Evolutionary conservation across 2,329 filamentous ascomycete species (phyloP).

Genomic region (Diplodia mutila): DNA sequence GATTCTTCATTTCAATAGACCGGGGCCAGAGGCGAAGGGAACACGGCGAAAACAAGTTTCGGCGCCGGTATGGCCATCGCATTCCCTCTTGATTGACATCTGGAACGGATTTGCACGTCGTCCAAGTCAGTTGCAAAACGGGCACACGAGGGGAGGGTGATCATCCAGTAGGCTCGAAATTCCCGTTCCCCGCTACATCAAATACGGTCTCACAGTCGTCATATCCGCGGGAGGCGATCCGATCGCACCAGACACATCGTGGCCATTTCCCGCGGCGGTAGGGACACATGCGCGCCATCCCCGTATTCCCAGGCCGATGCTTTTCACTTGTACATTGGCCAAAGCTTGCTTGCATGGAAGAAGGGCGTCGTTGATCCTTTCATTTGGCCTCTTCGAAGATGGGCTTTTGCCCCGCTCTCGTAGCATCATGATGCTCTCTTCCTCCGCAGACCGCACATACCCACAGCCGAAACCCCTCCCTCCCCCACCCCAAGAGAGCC

Average conservation of each 20-base stretch:
- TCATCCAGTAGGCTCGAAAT: no score
- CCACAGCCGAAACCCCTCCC: slow-evolving; percentile 12
- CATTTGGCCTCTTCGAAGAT: slow-evolving; percentile 7
- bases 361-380: neutral
- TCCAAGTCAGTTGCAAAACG: no score
- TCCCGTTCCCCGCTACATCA: no score
- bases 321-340: neutral
- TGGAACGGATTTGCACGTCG: no score
- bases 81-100: no score
- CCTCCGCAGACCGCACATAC: slow-evolving; percentile 9
- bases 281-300: neutral
- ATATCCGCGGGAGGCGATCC: neutral
- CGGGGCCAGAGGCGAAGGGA: no score
- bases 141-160: no score
- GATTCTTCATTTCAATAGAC: no score
- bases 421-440: slow-evolving; percentile 19
- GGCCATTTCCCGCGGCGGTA: neutral
- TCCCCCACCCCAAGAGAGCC: slow-evolving; percentile 15
- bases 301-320: neutral
- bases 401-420: slow-evolving; percentile 13
- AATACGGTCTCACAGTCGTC: no score
- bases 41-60: no score
- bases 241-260: neutral
- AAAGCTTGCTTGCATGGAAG: neutral
- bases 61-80: no score